Evolutionary conservation across 164 flowering plant genomes (phyloP), one percentile per base, ranked within the genome.

Genomic region (Stephania yunnanensis): DNA sequence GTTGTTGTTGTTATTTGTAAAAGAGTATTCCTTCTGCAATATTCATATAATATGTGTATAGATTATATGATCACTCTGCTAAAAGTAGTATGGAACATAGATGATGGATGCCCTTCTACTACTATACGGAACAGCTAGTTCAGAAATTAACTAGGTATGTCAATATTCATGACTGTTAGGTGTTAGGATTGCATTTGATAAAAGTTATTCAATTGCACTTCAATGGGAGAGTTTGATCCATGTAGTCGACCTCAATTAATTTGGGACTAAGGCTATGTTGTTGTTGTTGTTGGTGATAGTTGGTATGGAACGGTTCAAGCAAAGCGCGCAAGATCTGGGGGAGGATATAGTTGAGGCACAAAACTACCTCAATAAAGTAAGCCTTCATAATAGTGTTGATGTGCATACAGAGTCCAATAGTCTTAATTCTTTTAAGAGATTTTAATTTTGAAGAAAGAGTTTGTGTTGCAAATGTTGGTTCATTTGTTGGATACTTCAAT

Each of bases 241-340:
- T 25, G 25, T 25, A 25, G 25, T 0, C 0, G 25, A 25, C 25
- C 25, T 25, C 25, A 25, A 25, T 25, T 25, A 25, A 25, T 25
- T 25, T 25, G 25, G 0, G 25, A 25, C 25, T 25, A 0, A 25
- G 25, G 25, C 0, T 25, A 25, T 25, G 25, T 25, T 25, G 25
- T 25, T 0, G 25, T 25, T 25, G 25, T 25, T 25, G 25, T 25
- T 25, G 97, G 88, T 90, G 30, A 91, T 93, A 78, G 64, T 81
- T 75, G 91, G 89, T 42, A 90, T 95, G 97, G 97, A 95, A 83
- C 89, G 81, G 83, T 88, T 82, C 81, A 95, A 95, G 88, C 90
- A 25, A 25, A 25, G 25, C 0, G 25, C 25, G 25, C 25, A 86
- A 83, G 85, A 87, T 10, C 82, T 79, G 70, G 86, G 84, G 75